Evolutionary conservation across 768 basidiomycete genomes (phyloP).

Genomic region (Strobilomyces dryophilus): DNA sequence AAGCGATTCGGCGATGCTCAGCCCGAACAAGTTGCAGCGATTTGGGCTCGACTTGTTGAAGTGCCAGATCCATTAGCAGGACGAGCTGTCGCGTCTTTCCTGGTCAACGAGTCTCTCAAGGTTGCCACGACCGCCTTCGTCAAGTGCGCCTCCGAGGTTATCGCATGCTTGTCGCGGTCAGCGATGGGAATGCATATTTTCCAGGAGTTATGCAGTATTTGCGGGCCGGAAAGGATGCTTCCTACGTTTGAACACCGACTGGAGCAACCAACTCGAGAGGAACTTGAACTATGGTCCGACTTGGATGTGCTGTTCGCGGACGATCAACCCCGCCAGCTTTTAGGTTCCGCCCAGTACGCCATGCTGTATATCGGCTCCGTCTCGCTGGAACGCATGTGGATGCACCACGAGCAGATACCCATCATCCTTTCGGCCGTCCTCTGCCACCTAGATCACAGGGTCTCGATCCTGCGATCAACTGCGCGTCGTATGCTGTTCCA

Average conservation of each 20-base stretch:
- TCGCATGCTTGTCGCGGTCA: constrained; percentile 81
- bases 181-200: constrained; percentile 68
- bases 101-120: constrained; percentile 84
- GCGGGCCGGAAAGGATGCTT: constrained; percentile 83
- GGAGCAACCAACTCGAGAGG: constrained; percentile 53
- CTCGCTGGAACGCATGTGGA: constrained; percentile 73
- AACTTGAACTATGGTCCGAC: constrained; percentile 75
- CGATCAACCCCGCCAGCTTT: constrained; percentile 60
- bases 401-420: constrained; percentile 64
- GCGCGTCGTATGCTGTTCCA: constrained; percentile 84
- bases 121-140: constrained; percentile 78
- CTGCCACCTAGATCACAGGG: constrained; percentile 78
- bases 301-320: constrained; percentile 69
- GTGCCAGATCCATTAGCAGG: constrained; percentile 68
- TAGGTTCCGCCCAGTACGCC: constrained; percentile 86
- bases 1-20: constrained; percentile 68
- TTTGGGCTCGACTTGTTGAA: constrained; percentile 80
- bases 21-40: constrained; percentile 71
- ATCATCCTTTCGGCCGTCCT: constrained; percentile 75
- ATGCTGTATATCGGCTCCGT: constrained; percentile 80
- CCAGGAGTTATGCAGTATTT: constrained; percentile 78
- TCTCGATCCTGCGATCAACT: constrained; percentile 61
- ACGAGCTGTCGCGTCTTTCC: constrained; percentile 73
- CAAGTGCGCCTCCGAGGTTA: constrained; percentile 71
- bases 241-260: constrained; percentile 71